Base-by-base conservation (phyloP, 2,329 filamentous ascomycete species). In the Graphiopsis chlorocephala region DNA sequence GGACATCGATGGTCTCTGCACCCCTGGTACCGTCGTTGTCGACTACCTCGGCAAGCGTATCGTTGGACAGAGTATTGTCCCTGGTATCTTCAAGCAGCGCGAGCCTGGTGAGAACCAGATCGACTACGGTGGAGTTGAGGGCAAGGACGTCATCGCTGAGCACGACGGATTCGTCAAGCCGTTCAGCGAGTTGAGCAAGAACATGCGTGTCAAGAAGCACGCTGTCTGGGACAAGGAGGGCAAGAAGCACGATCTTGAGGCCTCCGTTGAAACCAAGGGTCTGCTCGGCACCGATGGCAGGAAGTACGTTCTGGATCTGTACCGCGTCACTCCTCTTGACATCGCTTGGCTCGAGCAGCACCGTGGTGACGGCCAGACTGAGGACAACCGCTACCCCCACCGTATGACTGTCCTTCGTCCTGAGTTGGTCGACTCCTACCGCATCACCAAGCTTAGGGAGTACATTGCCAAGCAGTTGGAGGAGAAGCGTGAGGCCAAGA, bases 21-120 rank as follows among this genome's bases (percentile, higher is more conserved):
- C 93, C 14, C 93, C 95, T 0, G 96, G 94, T 63, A 99, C 95
- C 1, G 92, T 98, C 10, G 93, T 99, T 15, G 90, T 98, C 20
- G 95, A 99, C 78, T 99, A 98, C 75, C 86, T 98, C 42, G 95
- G 96, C 73, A 97, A 96, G 84, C 92, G 95, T 69, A 90, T 99
- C 72, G 95, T 99, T 61, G 95, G 92, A 38, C 95, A 99, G 81
- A 98, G 93, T 74, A 97, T 99, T 69, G 95, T 99, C 20, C 95
- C 95, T 5, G 96, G 95, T 66, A 99, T 99, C 74, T 99, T 99
- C 85, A 98, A 97, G 83, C 95, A 98, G 81, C 89, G 94, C 38
- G 95, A 98, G 74, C 92, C 93, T 31, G 95, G 93, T 61, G 95
- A 99, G 85, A 95, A 97, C 79, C 95, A 98, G 78, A 98, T 99